Base-by-base conservation (phyloP, 805 yeast genomes). In the Cyberlindnera suaveolens region DNA sequence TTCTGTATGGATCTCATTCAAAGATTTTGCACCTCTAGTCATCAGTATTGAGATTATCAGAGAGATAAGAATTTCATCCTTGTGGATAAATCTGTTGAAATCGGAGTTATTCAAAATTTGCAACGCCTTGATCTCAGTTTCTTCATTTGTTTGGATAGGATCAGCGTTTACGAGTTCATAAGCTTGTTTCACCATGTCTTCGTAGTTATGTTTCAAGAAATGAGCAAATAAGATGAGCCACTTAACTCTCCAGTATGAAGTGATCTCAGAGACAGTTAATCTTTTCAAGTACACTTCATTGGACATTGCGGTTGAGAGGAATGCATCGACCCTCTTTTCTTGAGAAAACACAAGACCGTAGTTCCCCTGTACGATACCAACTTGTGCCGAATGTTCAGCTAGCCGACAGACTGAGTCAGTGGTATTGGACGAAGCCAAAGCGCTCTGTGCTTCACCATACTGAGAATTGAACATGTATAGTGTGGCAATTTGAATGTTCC, bases 181-280 rank as follows among this genome's bases (percentile, higher is more conserved):
- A 2, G 53, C 45, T 11, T 36, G 32, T 13, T 18, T 20, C 3
- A 50, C 38, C 13, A 51, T 63, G 4, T 49, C 57, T 2, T 42
- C 36, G 39, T 44, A 62, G 26, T 52, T 45, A 14, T 49, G 46
- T 26, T 49, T 49, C 14, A 58, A 42, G 36, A 61, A 62, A 13
- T 54, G 38, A 2, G 60, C 52, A 46, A 54, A 50, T 5, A 62
- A 19, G 2, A 57, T 45, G 10, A 52, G 41, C 34, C 53, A 50
- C 18, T 53, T 52, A 5, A 60, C 50, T 42, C 57, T 53, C 58
- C 60, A 61, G 40, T 48, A 60, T 2, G 61, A 46, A 10, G 38
- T 32, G 7, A 54, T 49, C 40, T 61, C 65, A 2, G 31, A 20
- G 1, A 42, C 46, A 1, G 58, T 58, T 11, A 56, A 32, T 44